phyloP scores from a whole-genome alignment of 2,329 filamentous ascomycete genomes.

The Elsinoe necatrix region DNA sequence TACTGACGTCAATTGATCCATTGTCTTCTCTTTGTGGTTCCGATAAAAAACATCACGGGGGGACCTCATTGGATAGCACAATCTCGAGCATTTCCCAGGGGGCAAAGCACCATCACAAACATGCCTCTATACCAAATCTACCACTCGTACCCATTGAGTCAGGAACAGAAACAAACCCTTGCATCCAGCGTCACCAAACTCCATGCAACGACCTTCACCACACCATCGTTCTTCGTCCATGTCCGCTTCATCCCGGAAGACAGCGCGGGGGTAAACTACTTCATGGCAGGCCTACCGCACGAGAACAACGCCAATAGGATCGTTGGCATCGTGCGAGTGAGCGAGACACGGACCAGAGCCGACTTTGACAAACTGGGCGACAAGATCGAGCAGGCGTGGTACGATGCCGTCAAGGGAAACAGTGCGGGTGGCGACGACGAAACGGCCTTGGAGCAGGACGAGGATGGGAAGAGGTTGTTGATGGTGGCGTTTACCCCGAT shows the following conservation, averaged over 20 bases:
- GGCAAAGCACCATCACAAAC: background rate
- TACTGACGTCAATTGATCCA: background rate
- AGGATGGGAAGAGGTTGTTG: constrained; percentile 1
- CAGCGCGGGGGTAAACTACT: background rate
- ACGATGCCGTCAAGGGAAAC: background rate
- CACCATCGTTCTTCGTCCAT: constrained; percentile 8
- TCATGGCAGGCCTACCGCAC: constrained; percentile 7
- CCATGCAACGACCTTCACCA: constrained; percentile 4
- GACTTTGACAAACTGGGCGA: constrained; percentile 2
- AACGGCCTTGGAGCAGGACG: background rate
- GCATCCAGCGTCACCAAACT: background rate
- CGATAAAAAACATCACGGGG: too few species aligned
- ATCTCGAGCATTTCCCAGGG: too few species aligned
- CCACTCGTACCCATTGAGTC: background rate
- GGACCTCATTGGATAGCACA: too few species aligned
- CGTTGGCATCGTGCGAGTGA: background rate
- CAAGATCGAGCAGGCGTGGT: constrained; percentile 7
- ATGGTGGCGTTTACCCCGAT: constrained; percentile 11
- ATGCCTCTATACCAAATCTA: constrained; percentile 12
- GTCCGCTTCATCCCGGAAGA: constrained; percentile 8
- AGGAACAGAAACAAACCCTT: background rate
- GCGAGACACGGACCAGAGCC: background rate
- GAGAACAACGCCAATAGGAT: constrained; percentile 1
- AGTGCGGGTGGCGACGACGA: background rate
- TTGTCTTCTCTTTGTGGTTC: too few species aligned